phyloP scores from a whole-genome alignment of 306 rosid genomes.

The Prunus salicina region DNA sequence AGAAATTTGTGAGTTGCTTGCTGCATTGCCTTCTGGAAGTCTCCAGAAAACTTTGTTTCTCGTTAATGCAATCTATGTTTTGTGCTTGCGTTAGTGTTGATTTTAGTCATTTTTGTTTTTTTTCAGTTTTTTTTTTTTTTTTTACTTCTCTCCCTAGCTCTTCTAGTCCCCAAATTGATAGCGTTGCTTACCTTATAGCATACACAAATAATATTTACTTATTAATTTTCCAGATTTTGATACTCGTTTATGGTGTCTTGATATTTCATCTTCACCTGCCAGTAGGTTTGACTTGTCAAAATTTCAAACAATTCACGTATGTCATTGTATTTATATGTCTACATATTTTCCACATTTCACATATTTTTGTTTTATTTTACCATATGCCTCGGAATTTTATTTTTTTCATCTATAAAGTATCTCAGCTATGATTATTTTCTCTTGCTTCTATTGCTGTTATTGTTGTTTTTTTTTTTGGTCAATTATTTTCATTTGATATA shows the following conservation, averaged over 20 bases:
- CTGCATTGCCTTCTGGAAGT: constrained; percentile 10
- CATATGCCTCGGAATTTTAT: neutral
- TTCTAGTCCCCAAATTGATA: neutral
- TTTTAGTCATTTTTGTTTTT: neutral
- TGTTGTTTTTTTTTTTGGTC: neutral
- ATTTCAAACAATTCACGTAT: neutral
- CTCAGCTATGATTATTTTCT: neutral
- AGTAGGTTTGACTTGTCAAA: neutral
- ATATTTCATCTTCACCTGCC: neutral
- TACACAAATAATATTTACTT: neutral
- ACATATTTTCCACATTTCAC: neutral
- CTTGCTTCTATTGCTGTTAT: neutral
- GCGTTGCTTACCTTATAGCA: neutral
- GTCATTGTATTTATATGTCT: neutral
- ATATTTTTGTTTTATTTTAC: neutral
- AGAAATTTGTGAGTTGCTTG: neutral
- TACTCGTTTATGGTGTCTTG: neutral
- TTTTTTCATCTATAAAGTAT: neutral
- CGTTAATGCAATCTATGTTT: neutral
- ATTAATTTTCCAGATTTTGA: neutral
- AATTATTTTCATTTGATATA: neutral
- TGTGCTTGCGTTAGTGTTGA: neutral
- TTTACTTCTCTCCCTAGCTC: neutral
- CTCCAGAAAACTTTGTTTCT: neutral
- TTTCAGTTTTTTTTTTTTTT: too few species aligned